Evolutionary conservation across 1,284 basidiomycete species (phyloP).

Genomic region (Rhodotorula glutinis): DNA sequence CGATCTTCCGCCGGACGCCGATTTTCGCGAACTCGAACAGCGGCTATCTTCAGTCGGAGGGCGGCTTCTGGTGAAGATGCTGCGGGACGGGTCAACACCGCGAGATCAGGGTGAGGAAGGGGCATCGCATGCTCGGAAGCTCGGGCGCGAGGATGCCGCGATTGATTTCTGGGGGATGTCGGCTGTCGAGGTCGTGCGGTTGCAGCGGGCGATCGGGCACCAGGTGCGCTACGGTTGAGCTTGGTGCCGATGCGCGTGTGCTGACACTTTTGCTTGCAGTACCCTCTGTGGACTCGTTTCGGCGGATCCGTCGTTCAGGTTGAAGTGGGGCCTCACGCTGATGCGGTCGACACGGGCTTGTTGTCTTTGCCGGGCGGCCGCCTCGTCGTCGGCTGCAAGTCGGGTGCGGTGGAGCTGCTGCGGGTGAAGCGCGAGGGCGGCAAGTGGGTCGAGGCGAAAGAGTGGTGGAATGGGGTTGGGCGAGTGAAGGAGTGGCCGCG

Average conservation of each 20-base stretch:
- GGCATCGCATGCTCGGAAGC: slow-evolving; percentile 61
- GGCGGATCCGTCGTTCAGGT: slow-evolving; percentile 36
- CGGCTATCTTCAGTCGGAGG: slow-evolving; percentile 65
- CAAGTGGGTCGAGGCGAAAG: too few species aligned
- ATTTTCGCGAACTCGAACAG: slow-evolving; percentile 62
- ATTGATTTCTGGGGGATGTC: slow-evolving; percentile 61
- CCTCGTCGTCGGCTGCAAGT: too few species aligned
- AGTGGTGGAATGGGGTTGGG: too few species aligned
- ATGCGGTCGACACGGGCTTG: too few species aligned
- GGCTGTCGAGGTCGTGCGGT: slow-evolving; percentile 58
- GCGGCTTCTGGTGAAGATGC: slow-evolving; percentile 63
- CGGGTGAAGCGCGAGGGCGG: too few species aligned
- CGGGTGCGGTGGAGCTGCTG: too few species aligned
- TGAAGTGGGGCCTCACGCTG: background rate
- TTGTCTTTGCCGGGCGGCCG: too few species aligned
- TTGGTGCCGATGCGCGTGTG: too few species aligned
- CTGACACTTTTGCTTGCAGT: slow-evolving; percentile 28
- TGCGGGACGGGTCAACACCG: slow-evolving; percentile 61
- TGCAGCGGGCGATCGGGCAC: slow-evolving; percentile 68
- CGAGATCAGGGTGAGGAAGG: slow-evolving; percentile 55
- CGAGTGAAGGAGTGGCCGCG: too few species aligned
- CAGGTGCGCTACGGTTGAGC: slow-evolving; percentile 64
- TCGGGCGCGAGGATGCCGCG: slow-evolving; percentile 57
- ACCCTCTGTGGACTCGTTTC: slow-evolving; percentile 46
- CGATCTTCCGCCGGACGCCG: slow-evolving; percentile 55